Conservation (phyloP, 805 yeast species). For the Ogataea corticis region DNA sequence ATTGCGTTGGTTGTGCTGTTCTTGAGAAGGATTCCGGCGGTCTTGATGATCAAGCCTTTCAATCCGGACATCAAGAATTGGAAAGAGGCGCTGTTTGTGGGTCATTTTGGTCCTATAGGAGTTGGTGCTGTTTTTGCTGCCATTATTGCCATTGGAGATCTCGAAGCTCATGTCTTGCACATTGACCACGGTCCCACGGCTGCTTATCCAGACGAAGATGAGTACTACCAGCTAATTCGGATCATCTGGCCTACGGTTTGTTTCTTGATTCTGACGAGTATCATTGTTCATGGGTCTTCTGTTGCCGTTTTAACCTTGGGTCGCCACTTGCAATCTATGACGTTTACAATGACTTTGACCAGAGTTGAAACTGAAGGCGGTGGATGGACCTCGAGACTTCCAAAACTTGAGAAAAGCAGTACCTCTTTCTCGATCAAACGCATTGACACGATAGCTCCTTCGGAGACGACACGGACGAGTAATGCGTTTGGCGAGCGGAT, state of each 20-base stretch:
- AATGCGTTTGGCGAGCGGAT: slow-evolving; percentile 1
- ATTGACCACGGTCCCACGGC: slow-evolving; percentile 36
- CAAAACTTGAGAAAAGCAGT: slow-evolving; percentile 69
- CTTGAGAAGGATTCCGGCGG: slow-evolving; percentile 56
- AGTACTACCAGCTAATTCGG: slow-evolving; percentile 33
- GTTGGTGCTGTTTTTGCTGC: slow-evolving; percentile 40
- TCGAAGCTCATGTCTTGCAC: slow-evolving; percentile 39
- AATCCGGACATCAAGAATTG: slow-evolving; percentile 63
- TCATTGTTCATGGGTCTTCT: slow-evolving; percentile 62
- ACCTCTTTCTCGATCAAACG: slow-evolving; percentile 81
- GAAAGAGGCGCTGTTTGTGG: slow-evolving; percentile 70
- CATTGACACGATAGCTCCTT: slow-evolving; percentile 64
- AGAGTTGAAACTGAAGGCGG: slow-evolving; percentile 56
- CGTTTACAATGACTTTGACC: slow-evolving; percentile 88
- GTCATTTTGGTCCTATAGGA: slow-evolving; percentile 79
- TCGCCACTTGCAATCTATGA: slow-evolving; percentile 85
- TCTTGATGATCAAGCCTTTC: slow-evolving; percentile 52
- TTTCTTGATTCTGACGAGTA: slow-evolving; percentile 53
- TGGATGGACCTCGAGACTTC: slow-evolving; percentile 94
- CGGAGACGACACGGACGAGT: slow-evolving; percentile 10
- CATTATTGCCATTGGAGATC: slow-evolving; percentile 35
- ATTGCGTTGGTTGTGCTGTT: slow-evolving; percentile 52
- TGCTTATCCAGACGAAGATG: slow-evolving; percentile 29
- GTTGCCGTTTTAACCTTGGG: slow-evolving; percentile 68
- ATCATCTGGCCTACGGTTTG: slow-evolving; percentile 53